Base-by-base conservation (phyloP, 345 rosid genomes). In the Clausena lansium region DNA sequence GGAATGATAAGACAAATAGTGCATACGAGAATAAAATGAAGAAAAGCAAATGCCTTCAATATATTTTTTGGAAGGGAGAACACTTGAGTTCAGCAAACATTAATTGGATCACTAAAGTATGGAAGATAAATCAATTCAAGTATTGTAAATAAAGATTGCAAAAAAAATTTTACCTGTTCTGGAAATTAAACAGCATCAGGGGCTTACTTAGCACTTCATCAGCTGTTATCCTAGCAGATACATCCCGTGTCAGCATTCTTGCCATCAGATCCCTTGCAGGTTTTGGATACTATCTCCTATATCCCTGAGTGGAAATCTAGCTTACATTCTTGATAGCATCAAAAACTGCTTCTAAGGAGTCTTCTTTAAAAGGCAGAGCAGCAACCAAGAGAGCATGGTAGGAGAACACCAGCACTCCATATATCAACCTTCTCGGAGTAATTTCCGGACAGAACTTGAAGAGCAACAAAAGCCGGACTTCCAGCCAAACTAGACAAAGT, bases 381-480 rank as follows among this genome's bases (percentile, higher is more conserved):
- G 93, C 94, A 77, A 88, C 84, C 86, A 93, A 81, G 58, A 95
- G 95, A 38, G 88, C 91, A 82, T 93, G 90, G n/a, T 45, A 93
- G 76, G 45, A 93, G 91, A 57, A 95, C 97, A 60, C 98, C 94
- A 25, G 94, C 94, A 75, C 99, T 92, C 99, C 98, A 95, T 77
- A 95, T 81, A 81, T 93, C 99, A 27, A 93, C 94, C 85, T 95
- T 93, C 92, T 92, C 92, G 5, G 93, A 89, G 79, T 93, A 95
- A 47, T 87, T 93, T 73, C n/a, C n/a, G n/a, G n/a, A n/a, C n/a
- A n/a, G n/a, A n/a, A n/a, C n/a, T n/a, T n/a, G n/a, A n/a, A n/a
- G 98, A 61, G 96, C 96, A 75, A 92, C 97, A 81, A 92, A 93
- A 77, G 98, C 98, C 4, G 94, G 98, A 86, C 99, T 95, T 77